Base-by-base conservation (phyloP, 2,329 filamentous ascomycete species). In the Gliomastix tumulicola region DNA sequence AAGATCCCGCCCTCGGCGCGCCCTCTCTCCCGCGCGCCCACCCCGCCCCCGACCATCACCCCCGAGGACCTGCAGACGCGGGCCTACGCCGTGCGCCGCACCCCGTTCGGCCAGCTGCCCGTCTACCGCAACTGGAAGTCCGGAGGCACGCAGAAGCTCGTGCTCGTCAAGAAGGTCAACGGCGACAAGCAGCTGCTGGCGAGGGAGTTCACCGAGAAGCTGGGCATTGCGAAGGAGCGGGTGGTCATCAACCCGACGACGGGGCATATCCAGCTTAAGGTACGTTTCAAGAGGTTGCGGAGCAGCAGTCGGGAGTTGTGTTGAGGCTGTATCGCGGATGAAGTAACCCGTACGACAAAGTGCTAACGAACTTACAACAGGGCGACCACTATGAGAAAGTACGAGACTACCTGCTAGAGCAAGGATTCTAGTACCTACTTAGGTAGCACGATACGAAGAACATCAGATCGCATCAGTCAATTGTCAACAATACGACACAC, bases 131-230 rank as follows among this genome's bases (percentile, higher is more conserved):
- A 79, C 46, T 67, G 63, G 45, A 89, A 86, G 65, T 71, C 78
- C 11, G 88, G 88, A 36, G 86, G 87, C 12, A 92, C 85, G 45
- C 70, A 80, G 53, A 76, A 79, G 49, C 62, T 84, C 50, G 94
- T 90, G 6, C 60, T 77, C 39, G 63, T 98, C 38, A 84, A 88
- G 57, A 88, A 85, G 60, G 73, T 90, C 34, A 79, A 87, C 39
- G 92, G 92, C 13, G 74, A 94, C 55, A 52, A 79, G 34, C 59
- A 66, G 21, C 72, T 66, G 4, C 56, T 97, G 44, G 69, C 76
- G 42, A 59, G 71, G 23, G 82, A 88, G 47, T 55, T 97, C 39
- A 63, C 68, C 25, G 53, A 62, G 16, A 71, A 68, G 10, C 57
- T 95, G 42, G 61, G 67, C 2, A 51, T 90, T 30, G 60, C 71